Base-by-base conservation (phyloP, 371 early-diverging fungal species). In the Zopfochytrium polystomum region DNA sequence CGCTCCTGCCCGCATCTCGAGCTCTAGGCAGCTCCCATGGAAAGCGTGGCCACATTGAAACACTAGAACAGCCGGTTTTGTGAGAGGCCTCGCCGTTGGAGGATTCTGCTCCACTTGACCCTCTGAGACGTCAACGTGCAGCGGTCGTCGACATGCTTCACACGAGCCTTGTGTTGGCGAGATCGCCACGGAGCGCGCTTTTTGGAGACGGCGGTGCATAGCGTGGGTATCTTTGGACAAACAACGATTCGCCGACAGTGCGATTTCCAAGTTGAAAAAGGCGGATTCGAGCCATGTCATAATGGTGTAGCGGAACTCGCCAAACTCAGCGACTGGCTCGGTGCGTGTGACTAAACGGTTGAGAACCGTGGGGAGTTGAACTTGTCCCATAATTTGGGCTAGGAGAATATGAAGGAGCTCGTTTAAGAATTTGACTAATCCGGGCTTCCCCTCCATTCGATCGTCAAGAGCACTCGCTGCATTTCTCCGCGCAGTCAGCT, bases 251-350 rank as follows among this genome's bases (percentile, higher is more conserved):
- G 88, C 87, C 77, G 88, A 82, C 45, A 80, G 79, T 38, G 87
- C 63, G 43, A 87, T 58, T 64, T 89, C 84, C 2, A 86, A 83
- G 68, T 89, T 88, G 55, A 87, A 88, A 61, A 82, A 80, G 67
- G 87, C 87, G 13, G 85, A 84, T 49, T 88, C 87, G 30, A 90
- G 74, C 86, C 88, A 87, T 20, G 85, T 85, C 29, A 83, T 73
- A 50, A 90, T 85, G 15, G 87, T 83, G 45, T 84, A 85, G 42
- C 86, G 74, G 56, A 86, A 85, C 55, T 89, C 88, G 6, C 86
- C 87, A 75, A 90, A 85, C 0, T 83, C 82, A 9, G 85, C 79
- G 7, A 67, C 55, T 42, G 77, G 71, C 38, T 85, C 82, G 2
- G 88, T 55, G n/a, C 47, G 76, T 26, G 81, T 74, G 42, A 88